Percentiles rank a stretch among this genome's conserved stretches.
phyloP scores from a whole-genome alignment of 1,284 basidiomycete species.

The Ustilago loliicola region DNA sequence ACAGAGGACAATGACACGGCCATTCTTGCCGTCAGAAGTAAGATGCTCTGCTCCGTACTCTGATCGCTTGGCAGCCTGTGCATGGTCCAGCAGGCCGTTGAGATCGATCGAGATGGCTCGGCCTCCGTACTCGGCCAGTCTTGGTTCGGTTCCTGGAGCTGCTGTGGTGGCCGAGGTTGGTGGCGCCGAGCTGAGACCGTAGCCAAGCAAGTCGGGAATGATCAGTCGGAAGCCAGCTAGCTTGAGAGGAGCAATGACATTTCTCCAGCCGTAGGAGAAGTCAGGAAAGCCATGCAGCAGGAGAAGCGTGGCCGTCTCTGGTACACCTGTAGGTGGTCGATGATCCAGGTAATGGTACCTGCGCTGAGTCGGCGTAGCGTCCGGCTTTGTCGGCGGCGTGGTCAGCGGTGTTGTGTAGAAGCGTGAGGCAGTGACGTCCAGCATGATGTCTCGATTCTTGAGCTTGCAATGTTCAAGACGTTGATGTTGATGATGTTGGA shows the following conservation, averaged over 20 bases:
- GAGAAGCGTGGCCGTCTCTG: constrained; percentile 50
- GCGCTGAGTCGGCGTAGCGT: constrained; percentile 48
- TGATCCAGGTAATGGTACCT: constrained; percentile 63
- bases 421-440: constrained; percentile 45
- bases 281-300: constrained; percentile 65
- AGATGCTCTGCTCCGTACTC: constrained; percentile 42
- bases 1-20: constrained; percentile 55
- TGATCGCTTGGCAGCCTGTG: constrained; percentile 40
- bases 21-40: constrained; percentile 39
- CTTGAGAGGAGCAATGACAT: constrained; percentile 44
- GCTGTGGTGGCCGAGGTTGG: constrained; percentile 31
- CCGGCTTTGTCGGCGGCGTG: constrained; percentile 48
- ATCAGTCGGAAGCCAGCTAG: constrained; percentile 55
- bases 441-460: too few species aligned
- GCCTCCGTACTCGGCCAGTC: constrained; percentile 60
- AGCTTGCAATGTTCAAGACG: too few species aligned
- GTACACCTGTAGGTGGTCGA: constrained; percentile 40
- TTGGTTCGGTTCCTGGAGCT: constrained; percentile 23
- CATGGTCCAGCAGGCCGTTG: constrained; percentile 56
- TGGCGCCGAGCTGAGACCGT: constrained; percentile 50
- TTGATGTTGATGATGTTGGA: background rate
- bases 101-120: constrained; percentile 55
- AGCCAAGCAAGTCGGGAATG: constrained; percentile 61
- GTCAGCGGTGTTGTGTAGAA: constrained; percentile 58
- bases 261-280: constrained; percentile 49